Conservation (phyloP, 2,329 filamentous ascomycete species). For the Colletotrichum nymphaeae region DNA sequence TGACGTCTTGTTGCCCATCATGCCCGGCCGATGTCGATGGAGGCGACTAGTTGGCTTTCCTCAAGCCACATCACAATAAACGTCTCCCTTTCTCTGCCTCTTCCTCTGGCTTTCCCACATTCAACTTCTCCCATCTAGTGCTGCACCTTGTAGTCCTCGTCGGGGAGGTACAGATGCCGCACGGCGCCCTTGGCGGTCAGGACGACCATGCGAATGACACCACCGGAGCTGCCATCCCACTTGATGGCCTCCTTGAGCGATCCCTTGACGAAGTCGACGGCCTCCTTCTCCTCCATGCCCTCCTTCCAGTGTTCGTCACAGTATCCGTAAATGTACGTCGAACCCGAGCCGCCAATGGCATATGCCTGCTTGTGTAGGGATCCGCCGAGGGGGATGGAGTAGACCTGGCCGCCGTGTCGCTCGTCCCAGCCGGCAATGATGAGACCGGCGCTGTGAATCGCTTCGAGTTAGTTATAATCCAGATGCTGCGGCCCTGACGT, state of each 20-base stretch:
- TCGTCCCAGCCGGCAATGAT: slow-evolving; percentile 99
- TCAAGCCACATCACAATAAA: background rate
- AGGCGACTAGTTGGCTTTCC: background rate
- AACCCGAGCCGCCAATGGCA: slow-evolving; percentile 94
- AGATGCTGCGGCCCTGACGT: background rate
- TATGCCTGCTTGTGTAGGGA: slow-evolving; percentile 98
- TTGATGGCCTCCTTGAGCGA: slow-evolving; percentile 95
- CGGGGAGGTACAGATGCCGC: slow-evolving; percentile 94
- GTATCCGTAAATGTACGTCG: slow-evolving; percentile 99
- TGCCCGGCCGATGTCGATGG: background rate
- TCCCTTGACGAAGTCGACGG: slow-evolving; percentile 92
- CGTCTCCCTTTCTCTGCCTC: slow-evolving; percentile 7
- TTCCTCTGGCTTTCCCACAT: slow-evolving; percentile 47
- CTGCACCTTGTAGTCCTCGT: slow-evolving; percentile 84
- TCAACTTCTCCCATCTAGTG: slow-evolving; percentile 50
- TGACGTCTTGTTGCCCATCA: slow-evolving; percentile 8
- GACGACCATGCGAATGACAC: slow-evolving; percentile 98
- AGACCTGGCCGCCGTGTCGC: slow-evolving; percentile 95
- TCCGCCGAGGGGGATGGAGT: slow-evolving; percentile 95
- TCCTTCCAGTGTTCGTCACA: slow-evolving; percentile 97
- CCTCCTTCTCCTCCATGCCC: slow-evolving; percentile 91
- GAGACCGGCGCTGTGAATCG: slow-evolving; percentile 79
- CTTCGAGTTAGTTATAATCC: background rate
- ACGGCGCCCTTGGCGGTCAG: slow-evolving; percentile 90
- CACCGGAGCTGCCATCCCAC: slow-evolving; percentile 98